phyloP scores from a whole-genome alignment of 2,329 filamentous ascomycete species.

The Scedosporium minutisporum region DNA sequence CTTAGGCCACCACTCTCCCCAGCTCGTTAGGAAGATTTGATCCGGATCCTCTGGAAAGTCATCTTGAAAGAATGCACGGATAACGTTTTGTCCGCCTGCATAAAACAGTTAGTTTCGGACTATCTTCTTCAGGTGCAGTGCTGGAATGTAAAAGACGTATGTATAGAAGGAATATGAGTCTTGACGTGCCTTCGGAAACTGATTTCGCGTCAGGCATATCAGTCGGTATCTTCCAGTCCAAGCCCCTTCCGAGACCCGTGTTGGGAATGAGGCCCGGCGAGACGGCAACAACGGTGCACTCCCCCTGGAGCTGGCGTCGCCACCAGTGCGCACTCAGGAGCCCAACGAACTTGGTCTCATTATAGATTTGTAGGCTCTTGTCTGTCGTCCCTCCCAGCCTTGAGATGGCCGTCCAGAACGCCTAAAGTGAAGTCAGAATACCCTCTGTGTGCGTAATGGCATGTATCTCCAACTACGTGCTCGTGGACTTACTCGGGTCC shows the following conservation, averaged over 20 bases:
- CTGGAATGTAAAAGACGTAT: background rate
- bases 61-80: slow-evolving; percentile 30
- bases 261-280: slow-evolving; percentile 42
- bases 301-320: slow-evolving; percentile 37
- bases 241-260: slow-evolving; percentile 30
- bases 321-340: slow-evolving; percentile 45
- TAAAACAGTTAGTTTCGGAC: background rate
- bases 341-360: slow-evolving; percentile 38
- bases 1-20: slow-evolving; percentile 47
- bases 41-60: slow-evolving; percentile 42
- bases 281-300: slow-evolving; percentile 38
- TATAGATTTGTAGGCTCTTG: slow-evolving; percentile 23
- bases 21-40: slow-evolving; percentile 44
- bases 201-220: slow-evolving; percentile 35
- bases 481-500: slow-evolving; percentile 22
- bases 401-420: slow-evolving; percentile 28
- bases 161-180: background rate
- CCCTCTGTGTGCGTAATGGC: too few relatives aligned
- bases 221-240: slow-evolving; percentile 16
- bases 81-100: slow-evolving; percentile 34
- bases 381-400: slow-evolving; percentile 27
- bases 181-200: slow-evolving; percentile 30
- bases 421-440: slow-evolving; percentile 13
- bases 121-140: slow-evolving; percentile 5
- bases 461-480: too few relatives aligned